These are phyloP conservation scores for Aspergillus sp. DNA, from an alignment of 2,329 filamentous ascomycete genomes.

Conservation along the genomic window DNA sequence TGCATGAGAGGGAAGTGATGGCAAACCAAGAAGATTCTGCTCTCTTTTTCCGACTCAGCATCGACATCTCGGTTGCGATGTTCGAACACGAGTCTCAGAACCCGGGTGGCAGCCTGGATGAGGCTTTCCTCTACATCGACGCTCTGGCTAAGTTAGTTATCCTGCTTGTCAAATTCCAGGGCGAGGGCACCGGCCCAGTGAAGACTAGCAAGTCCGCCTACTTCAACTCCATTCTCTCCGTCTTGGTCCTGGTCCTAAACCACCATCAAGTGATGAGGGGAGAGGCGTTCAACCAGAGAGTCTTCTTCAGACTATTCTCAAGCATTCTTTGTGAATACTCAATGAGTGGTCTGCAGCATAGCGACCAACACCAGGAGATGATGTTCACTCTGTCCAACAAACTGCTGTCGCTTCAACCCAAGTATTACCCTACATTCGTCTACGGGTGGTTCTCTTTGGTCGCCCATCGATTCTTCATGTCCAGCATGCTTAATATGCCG, in stretches of 20 bases:
- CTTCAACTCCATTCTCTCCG: slow-evolving; percentile 72
- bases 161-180: slow-evolving; percentile 71
- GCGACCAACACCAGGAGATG: slow-evolving; percentile 66
- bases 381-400: slow-evolving; percentile 70
- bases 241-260: slow-evolving; percentile 79
- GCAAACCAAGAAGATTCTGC: slow-evolving; percentile 73
- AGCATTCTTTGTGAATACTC: slow-evolving; percentile 76
- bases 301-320: slow-evolving; percentile 89
- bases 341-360: slow-evolving; percentile 56
- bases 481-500: slow-evolving; percentile 68
- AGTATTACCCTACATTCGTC: slow-evolving; percentile 75
- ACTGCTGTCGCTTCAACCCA: slow-evolving; percentile 72
- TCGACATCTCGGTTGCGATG: slow-evolving; percentile 75
- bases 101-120: slow-evolving; percentile 60
- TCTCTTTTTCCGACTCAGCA: slow-evolving; percentile 74
- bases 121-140: slow-evolving; percentile 68
- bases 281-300: slow-evolving; percentile 80
- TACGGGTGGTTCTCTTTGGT: slow-evolving; percentile 83
- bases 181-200: slow-evolving; percentile 58
- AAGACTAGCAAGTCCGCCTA: slow-evolving; percentile 67
- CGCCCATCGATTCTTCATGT: slow-evolving; percentile 81
- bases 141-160: slow-evolving; percentile 79
- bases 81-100: slow-evolving; percentile 71
- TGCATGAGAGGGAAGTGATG: slow-evolving; percentile 73
- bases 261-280: slow-evolving; percentile 79